Evolutionary conservation across 2,329 filamentous ascomycete species (phyloP), one percentile per base, ranked within the genome.

Genomic region (Penicillium frequentans): DNA sequence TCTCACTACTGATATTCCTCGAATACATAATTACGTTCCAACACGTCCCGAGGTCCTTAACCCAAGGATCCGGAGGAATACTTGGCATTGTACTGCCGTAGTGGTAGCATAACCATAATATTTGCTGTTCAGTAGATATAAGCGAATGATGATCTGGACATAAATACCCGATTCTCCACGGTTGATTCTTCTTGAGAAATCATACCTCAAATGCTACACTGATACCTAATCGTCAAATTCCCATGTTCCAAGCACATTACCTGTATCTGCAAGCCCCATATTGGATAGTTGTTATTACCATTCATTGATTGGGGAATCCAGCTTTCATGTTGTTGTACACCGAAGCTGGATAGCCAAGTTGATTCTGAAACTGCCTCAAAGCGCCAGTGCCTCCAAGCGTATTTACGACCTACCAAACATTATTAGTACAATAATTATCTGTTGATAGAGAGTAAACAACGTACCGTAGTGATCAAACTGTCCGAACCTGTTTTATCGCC

Each of bases 401-500:
- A 43, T 64, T 64, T n/a, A 75, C 67, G 37, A 75, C 71, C 70
- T 73, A 11, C 4, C 19, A 21, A 37, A 56, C 2, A 58, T 57
- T 43, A 16, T 13, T 3, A 2, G 39, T 10, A 3, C 44, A 10
- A 48, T 0, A 1, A 54, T 10, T 10, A 9, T 3, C 9, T 5
- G 2, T 23, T 5, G 49, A 16, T 1, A 7, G 5, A 49, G 10
- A 3, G 14, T 27, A 5, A 6, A 23, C 5, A 21, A 46, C 69
- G 54, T 60, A 76, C 74, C 42, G 82, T 86, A 7, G 74, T 77
- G 54, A 93, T 91, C 69, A 97, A 71, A 65, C 90, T 93, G 0
- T 81, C 78, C 11, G 73, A 74, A 0, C 86, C 86, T 3, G 75
- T 70, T 69, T 86, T 87, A 72, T 97, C 93, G 1, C 85, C 87